Percentiles rank a stretch among this genome's conserved stretches.
These are phyloP conservation scores for Stagonosporopsis cucurbitacearum DNA, from an alignment of 2,329 filamentous ascomycete species.

Conservation along the genomic window DNA sequence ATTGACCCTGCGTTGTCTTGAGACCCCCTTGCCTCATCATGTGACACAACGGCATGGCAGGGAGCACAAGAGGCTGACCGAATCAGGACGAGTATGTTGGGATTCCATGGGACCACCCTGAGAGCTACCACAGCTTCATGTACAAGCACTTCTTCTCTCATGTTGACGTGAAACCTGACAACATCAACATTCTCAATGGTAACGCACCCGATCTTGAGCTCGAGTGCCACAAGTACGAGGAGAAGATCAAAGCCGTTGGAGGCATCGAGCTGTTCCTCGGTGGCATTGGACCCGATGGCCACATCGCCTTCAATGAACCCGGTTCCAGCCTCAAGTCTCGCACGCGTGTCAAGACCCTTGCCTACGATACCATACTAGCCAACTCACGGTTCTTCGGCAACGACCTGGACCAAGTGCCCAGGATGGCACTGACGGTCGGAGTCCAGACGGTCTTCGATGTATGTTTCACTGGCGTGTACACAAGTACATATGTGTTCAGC, in stretches of 20 bases:
- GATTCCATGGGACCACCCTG: slow-evolving; percentile 79
- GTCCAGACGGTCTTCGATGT: slow-evolving; percentile 81
- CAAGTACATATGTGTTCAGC: slow-evolving; percentile 6
- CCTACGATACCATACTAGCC: slow-evolving; percentile 84
- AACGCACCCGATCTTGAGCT: slow-evolving; percentile 77
- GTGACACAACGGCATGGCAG: slow-evolving; percentile 26
- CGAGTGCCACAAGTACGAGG: slow-evolving; percentile 81
- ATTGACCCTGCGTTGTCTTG: slow-evolving; percentile 19
- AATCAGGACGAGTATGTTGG: slow-evolving; percentile 83
- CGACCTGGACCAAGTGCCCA: slow-evolving; percentile 75
- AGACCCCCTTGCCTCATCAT: slow-evolving; percentile 22
- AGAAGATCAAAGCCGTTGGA: slow-evolving; percentile 73
- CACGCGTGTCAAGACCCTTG: slow-evolving; percentile 84
- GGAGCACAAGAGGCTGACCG: slow-evolving; percentile 30
- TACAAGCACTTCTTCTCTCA: slow-evolving; percentile 90
- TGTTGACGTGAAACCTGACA: slow-evolving; percentile 79
- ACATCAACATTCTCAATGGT: slow-evolving; percentile 84
- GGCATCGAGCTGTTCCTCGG: slow-evolving; percentile 87
- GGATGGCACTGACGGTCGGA: slow-evolving; percentile 83
- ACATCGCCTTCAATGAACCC: slow-evolving; percentile 91
- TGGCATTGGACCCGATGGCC: slow-evolving; percentile 84
- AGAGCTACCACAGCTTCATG: slow-evolving; percentile 93
- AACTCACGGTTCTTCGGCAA: slow-evolving; percentile 85
- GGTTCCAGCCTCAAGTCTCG: slow-evolving; percentile 78
- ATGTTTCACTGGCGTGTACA: slow-evolving; percentile 28